Conservation (phyloP, 192 early-diverging fungal genomes). For the Coemansia sp. region DNA sequence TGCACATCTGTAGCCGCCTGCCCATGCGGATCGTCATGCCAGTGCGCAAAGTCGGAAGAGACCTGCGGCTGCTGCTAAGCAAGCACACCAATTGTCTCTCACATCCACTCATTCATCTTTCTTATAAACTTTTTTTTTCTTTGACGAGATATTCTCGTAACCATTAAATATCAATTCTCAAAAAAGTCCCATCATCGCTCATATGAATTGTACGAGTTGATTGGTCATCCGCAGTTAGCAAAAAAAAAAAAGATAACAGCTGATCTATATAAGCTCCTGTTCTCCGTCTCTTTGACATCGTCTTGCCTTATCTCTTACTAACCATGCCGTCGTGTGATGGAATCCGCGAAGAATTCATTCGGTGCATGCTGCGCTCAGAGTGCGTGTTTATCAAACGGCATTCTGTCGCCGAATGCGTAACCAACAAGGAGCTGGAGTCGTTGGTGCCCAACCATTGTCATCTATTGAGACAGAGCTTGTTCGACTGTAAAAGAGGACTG, state of each 20-base stretch:
- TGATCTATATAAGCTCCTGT: not conserved
- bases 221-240: not conserved
- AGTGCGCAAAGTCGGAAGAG: conserved; percentile 14
- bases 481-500: conserved; percentile 57
- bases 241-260: not conserved
- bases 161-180: not conserved
- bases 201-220: not conserved
- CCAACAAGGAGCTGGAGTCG: conserved; percentile 39
- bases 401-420: conserved; percentile 47
- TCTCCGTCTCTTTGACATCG: not conserved
- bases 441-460: conserved; percentile 45
- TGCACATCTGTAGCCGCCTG: conserved; percentile 7
- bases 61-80: conserved; percentile 13
- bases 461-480: conserved; percentile 45
- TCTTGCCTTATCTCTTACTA: conserved; percentile 7
- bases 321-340: conserved; percentile 55
- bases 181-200: not conserved
- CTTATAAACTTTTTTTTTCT: not conserved
- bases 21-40: conserved; percentile 25
- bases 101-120: not conserved
- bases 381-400: conserved; percentile 53
- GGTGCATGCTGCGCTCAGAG: conserved; percentile 52
- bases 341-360: conserved; percentile 54
- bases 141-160: not conserved
- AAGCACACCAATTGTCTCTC: not conserved